Base-by-base conservation (phyloP, 345 rosid genomes). In the Rhodamnia argentea region DNA sequence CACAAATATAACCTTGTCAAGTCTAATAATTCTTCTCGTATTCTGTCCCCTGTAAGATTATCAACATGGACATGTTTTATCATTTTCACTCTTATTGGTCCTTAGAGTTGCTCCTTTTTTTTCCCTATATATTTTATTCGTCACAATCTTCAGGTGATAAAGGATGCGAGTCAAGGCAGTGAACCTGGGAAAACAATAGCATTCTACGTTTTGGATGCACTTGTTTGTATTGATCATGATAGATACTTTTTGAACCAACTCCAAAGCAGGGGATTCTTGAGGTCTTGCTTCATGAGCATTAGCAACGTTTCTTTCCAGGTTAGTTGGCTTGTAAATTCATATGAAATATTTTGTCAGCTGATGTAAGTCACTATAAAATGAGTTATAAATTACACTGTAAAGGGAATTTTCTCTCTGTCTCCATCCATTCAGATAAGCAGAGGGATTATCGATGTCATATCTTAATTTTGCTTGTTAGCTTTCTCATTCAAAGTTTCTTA, bases 131-230 rank as follows among this genome's bases (percentile, higher is more conserved):
- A 44, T 47, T 47, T 81, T 81, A 23, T 51, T 81, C 12, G 83
- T 64, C 16, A 44, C 78, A 32, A 64, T 64, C 78, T 64, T 78
- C 91, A 96, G 98, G 93, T 96, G 87, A 95, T 92, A 86, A 97
- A 92, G 90, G 99, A 97, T 88, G 96, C 97, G 70, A 88, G 90
- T 89, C 98, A 92, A 85, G 98, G 99, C 83, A 95, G 99, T 88
- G 99, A 96, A 87, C 92, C 96, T 88, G 99, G 99, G 86, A 97
- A 96, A 90, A 95, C 96, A 52, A 89, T 96, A 87, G 93, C 99
- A 26, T 94, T 97, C 54, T 96, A 96, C 87, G 98, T 97, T 88
- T 89, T 97, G 86, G 99, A 95, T 89, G 96, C 96, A 40, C 89
- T 97, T 87, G 92, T 95, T 86, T 92, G 98, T 89, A 89, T 95